Base-by-base conservation (phyloP, 2,329 filamentous ascomycete genomes). In the Knufia fluminis region DNA sequence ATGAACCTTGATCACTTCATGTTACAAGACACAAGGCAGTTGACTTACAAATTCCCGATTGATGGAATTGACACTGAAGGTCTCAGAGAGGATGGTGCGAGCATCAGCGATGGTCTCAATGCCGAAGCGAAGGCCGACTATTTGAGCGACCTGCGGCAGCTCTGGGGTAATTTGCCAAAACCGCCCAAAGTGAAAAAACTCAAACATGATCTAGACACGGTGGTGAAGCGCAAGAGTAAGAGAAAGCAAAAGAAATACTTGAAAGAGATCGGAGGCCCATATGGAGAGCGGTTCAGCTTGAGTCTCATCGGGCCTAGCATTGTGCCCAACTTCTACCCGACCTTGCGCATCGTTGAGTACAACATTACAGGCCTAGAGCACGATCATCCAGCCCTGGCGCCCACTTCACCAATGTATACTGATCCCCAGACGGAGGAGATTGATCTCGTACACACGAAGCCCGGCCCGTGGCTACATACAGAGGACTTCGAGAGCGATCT, bases 1-100 rank as follows among this genome's bases (percentile, higher is more conserved):
- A 97, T 98, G 92, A 98, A 98, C 62, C 86, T 96, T 56, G 92
- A 98, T 60, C 92, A 98, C 66, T 98, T 98, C 67, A 78, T 97
- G 62, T 71, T 98, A 14, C 87, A 95, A 60, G 91, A 97, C 64
- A 86, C 82, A 50, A 75, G 85, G 35, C 78, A 94, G 1, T 75
- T 96, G 48, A 75, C 85, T 53, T 56, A 57, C 49, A 54, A 56
- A 17, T 57, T 57, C 46, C 46, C 52, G 19, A 58, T 59, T 28
- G 32, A 65, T 64, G 52, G 56, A 59, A 16, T 67, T 72, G 61
- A 71, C 73, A 9, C 72, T 75, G n/a, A 71, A 72, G 43, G 57
- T 43, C 45, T 53, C 51, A 49, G 51, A 60, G 60, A 48, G 16
- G 24, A 49, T 23, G 45, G 33, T 9, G 6, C 36, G 17, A 32